phyloP scores from a whole-genome alignment of 169 alveolate genomes.

The Perkinsus olseni region DNA sequence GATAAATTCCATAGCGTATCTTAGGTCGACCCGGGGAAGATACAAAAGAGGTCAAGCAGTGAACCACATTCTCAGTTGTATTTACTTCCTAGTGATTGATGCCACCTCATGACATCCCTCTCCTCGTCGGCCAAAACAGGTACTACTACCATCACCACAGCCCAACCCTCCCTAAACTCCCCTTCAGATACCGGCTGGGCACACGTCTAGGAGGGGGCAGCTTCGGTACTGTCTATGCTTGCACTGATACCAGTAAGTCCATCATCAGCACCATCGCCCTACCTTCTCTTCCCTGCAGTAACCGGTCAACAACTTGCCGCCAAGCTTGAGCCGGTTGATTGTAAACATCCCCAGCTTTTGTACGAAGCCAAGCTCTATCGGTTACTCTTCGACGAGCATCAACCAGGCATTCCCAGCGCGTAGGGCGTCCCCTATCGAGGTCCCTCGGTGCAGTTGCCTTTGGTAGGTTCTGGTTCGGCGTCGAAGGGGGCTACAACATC shows the following conservation, averaged over 20 bases:
- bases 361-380: slow-evolving; percentile 44
- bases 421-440: not conserved
- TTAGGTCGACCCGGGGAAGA: not conserved
- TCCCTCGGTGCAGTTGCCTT: no score
- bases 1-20: not conserved
- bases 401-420: not conserved
- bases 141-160: not conserved
- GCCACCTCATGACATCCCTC: not conserved
- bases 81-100: not conserved
- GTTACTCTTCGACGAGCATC: slow-evolving; percentile 34
- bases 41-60: not conserved
- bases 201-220: not conserved
- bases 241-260: not conserved
- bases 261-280: not conserved
- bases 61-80: not conserved
- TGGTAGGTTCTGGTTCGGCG: slow-evolving; percentile 35
- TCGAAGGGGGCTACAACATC: slow-evolving; percentile 45
- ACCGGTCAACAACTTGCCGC: not conserved
- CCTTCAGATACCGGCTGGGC: not conserved
- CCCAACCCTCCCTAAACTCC: not conserved
- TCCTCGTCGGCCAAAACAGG: not conserved
- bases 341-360: slow-evolving; percentile 60
- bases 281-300: not conserved
- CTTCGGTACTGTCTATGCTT: not conserved
- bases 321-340: slow-evolving; percentile 26